A percentile compares a stretch with the other conserved stretches of the same genome.
phyloP scores from a whole-genome alignment of 257 asterid genomes.

The Gentiana dahurica region DNA sequence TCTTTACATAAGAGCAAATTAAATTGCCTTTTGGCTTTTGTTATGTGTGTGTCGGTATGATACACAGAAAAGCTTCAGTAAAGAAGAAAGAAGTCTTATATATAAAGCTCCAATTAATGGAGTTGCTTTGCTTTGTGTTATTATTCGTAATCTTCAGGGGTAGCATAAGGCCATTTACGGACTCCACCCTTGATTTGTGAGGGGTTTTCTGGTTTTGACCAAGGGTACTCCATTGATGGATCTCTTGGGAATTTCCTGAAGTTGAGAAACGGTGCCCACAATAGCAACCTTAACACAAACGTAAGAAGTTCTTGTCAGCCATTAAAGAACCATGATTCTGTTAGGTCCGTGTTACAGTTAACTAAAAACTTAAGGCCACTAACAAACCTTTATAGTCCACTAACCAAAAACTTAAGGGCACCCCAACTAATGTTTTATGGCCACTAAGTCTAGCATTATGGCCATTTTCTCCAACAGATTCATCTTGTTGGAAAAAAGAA shows the following conservation, averaged over 20 bases:
- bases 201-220: slow-evolving; percentile 63
- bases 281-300: slow-evolving; percentile 30
- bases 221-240: slow-evolving; percentile 75
- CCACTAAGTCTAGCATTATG: too few relatives aligned
- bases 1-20: not conserved
- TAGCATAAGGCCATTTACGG: slow-evolving; percentile 66
- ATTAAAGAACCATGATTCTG: not conserved
- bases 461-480: too few relatives aligned
- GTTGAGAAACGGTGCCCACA: slow-evolving; percentile 90
- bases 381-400: too few relatives aligned
- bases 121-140: too few relatives aligned
- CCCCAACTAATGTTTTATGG: too few relatives aligned
- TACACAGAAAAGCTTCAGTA: not conserved
- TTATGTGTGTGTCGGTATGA: not conserved
- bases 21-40: too few relatives aligned
- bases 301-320: not conserved
- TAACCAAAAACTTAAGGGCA: too few relatives aligned
- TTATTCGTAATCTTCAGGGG: slow-evolving; percentile 62
- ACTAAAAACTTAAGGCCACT: too few relatives aligned
- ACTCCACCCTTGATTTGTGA: slow-evolving; percentile 40
- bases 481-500: too few relatives aligned
- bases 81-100: not conserved
- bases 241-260: slow-evolving; percentile 76
- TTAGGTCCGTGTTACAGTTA: not conserved
- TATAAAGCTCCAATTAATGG: not conserved